Conservation (phyloP, 345 rosid genomes). For the Linum lewisii region DNA sequence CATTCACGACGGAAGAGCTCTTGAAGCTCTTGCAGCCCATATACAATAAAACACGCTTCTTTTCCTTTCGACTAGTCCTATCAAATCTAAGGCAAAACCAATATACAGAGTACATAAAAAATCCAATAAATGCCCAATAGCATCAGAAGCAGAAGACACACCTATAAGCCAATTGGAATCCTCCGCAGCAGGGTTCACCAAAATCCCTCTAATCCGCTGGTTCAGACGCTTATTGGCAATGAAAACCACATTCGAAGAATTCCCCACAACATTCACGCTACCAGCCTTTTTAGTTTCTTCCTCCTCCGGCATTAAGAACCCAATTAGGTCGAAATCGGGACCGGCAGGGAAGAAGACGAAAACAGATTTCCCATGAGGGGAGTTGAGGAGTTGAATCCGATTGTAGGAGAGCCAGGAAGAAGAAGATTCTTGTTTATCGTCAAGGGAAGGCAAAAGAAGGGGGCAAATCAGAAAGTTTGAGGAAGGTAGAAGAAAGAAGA, state of each 20-base stretch:
- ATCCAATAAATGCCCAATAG: conserved; percentile 43
- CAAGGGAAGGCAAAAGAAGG: too few species aligned
- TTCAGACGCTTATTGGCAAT: conserved; percentile 24
- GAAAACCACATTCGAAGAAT: conserved; percentile 26
- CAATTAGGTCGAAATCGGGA: conserved; percentile 48
- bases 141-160: conserved; percentile 13
- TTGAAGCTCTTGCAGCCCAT: conserved; percentile 42
- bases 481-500: conserved; percentile 28
- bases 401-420: conserved; percentile 23
- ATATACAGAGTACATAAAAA: conserved; percentile 37
- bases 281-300: too few species aligned
- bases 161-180: conserved; percentile 9
- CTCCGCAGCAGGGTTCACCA: conserved; percentile 32
- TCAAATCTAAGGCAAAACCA: conserved; percentile 39
- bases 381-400: conserved; percentile 46
- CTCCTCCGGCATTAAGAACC: conserved; percentile 35
- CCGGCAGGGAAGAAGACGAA: conserved; percentile 58
- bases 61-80: conserved; percentile 13
- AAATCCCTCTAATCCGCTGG: conserved; percentile 33
- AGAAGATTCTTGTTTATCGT: conserved; percentile 3
- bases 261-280: conserved; percentile 22
- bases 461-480: conserved; percentile 17
- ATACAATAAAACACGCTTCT: conserved; percentile 28
- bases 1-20: conserved; percentile 29
- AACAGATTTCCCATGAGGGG: conserved; percentile 16